phyloP scores from a whole-genome alignment of 2,329 filamentous ascomycete species.

The Scytalidium lignicola region DNA sequence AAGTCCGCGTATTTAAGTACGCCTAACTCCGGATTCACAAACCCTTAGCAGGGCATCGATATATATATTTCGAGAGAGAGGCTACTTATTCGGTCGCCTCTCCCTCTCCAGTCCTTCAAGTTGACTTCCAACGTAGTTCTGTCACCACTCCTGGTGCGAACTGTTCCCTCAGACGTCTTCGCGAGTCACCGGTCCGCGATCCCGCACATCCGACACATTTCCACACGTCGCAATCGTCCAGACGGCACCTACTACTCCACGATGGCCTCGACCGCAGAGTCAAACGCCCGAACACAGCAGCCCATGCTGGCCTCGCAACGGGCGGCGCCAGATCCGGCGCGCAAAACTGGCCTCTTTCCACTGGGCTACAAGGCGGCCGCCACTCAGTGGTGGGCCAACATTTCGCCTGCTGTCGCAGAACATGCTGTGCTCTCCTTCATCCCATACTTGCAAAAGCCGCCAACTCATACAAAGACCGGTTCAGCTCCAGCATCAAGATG shows the following conservation, averaged over 20 bases:
- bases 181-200: slow-evolving; percentile 18
- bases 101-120: slow-evolving; percentile 21
- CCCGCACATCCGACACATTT: slow-evolving; percentile 19
- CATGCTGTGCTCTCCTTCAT: slow-evolving; percentile 82
- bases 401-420: slow-evolving; percentile 81
- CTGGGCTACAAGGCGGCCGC: slow-evolving; percentile 88
- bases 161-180: slow-evolving; percentile 20
- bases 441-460: slow-evolving; percentile 72
- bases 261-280: slow-evolving; percentile 24
- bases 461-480: slow-evolving; percentile 48
- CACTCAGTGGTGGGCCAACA: slow-evolving; percentile 86
- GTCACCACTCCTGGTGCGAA: slow-evolving; percentile 28
- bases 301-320: slow-evolving; percentile 43
- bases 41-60: slow-evolving; percentile 6
- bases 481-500: slow-evolving; percentile 40
- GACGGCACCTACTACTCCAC: slow-evolving; percentile 22
- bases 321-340: slow-evolving; percentile 30
- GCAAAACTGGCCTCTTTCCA: slow-evolving; percentile 59
- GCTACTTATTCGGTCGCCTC: slow-evolving; percentile 10
- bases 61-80: slow-evolving; percentile 16
- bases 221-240: slow-evolving; percentile 19
- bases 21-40: slow-evolving; percentile 16
- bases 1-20: slow-evolving; percentile 1
- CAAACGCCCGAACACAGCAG: slow-evolving; percentile 34
- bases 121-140: slow-evolving; percentile 25